These are phyloP conservation scores for Gilbertella persicaria DNA, from an alignment of 371 early-diverging fungal species.

Conservation along the genomic window DNA sequence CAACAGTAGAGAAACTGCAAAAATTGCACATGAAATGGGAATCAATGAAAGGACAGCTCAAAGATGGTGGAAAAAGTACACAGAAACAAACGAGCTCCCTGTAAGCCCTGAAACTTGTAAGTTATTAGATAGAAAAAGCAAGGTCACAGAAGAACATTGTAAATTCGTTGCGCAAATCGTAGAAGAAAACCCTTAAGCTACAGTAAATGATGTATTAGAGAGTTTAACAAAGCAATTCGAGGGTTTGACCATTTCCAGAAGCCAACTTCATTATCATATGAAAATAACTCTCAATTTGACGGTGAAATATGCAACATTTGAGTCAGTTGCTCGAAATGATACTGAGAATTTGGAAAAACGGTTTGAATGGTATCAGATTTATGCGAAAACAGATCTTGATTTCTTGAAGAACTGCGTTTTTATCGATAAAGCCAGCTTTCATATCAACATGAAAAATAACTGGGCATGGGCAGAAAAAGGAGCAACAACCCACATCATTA, in stretches of 20 bases:
- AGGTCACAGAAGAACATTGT: conserved; percentile 12
- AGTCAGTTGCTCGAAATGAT: not conserved
- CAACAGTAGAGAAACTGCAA: conserved; percentile 11
- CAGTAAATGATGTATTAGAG: conserved; percentile 1
- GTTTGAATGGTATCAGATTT: conserved; percentile 8
- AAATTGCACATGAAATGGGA: conserved; percentile 12
- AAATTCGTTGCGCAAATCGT: conserved; percentile 4
- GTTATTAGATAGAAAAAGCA: conserved; percentile 10
- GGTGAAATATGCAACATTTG: too few species aligned
- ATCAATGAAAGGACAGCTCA: conserved; percentile 11
- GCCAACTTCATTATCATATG: conserved; percentile 2
- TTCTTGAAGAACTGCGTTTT: conserved; percentile 3
- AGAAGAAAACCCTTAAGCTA: not conserved
- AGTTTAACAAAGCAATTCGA: conserved; percentile 2
- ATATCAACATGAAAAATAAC: not conserved
- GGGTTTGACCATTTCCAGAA: conserved; percentile 3
- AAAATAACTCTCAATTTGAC: not conserved
- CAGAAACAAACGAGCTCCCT: conserved; percentile 9
- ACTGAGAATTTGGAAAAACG: conserved; percentile 6
- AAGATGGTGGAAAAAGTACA: conserved; percentile 11
- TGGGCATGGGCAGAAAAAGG: conserved; percentile 7
- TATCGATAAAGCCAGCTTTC: conserved; percentile 2
- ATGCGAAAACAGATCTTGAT: conserved; percentile 7
- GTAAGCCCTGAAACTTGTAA: conserved; percentile 12
- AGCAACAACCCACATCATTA: not conserved